Percentiles rank a stretch among this genome's conserved stretches.
phyloP scores from a whole-genome alignment of 2,329 filamentous ascomycete genomes.

The Trichoderma endophyticum region DNA sequence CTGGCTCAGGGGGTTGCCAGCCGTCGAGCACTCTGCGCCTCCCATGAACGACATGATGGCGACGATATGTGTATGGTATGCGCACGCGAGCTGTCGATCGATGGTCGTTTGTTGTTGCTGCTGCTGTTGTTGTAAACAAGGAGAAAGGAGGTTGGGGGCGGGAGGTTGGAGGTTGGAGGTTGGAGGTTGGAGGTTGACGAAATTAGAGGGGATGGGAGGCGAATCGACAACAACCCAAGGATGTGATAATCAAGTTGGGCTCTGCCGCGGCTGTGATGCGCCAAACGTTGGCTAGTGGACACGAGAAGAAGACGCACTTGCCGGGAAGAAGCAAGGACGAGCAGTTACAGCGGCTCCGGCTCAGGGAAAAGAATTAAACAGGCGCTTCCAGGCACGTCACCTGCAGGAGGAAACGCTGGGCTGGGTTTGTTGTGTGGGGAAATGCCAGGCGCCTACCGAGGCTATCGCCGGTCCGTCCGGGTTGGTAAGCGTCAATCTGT shows the following conservation, averaged over 20 bases:
- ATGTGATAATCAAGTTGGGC: not conserved
- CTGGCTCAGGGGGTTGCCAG: constrained; percentile 92
- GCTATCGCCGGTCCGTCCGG: constrained; percentile 18
- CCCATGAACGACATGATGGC: constrained; percentile 85
- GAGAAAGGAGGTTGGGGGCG: not conserved
- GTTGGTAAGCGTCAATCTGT: constrained; percentile 9
- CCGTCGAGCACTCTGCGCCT: constrained; percentile 94
- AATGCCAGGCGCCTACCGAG: constrained; percentile 16
- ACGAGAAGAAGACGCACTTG: not conserved
- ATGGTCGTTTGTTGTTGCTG: not conserved
- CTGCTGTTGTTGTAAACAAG: not conserved
- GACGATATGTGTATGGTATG: not conserved
- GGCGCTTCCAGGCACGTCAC: constrained; percentile 15
- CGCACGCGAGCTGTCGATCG: constrained; percentile 4
- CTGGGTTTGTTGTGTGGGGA: constrained; percentile 14
- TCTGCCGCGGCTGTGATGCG: constrained; percentile 7
- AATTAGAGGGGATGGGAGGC: not conserved
- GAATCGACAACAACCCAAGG: not conserved
- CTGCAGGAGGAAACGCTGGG: not conserved
- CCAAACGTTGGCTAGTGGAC: not conserved
- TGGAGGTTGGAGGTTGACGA: not conserved
- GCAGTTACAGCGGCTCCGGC: not conserved
- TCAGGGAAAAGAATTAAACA: not conserved
- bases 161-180: not conserved
- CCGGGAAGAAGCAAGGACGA: constrained; percentile 1